Base-by-base conservation (phyloP, 2,329 filamentous ascomycete genomes). In the Epichloe bromicola region DNA sequence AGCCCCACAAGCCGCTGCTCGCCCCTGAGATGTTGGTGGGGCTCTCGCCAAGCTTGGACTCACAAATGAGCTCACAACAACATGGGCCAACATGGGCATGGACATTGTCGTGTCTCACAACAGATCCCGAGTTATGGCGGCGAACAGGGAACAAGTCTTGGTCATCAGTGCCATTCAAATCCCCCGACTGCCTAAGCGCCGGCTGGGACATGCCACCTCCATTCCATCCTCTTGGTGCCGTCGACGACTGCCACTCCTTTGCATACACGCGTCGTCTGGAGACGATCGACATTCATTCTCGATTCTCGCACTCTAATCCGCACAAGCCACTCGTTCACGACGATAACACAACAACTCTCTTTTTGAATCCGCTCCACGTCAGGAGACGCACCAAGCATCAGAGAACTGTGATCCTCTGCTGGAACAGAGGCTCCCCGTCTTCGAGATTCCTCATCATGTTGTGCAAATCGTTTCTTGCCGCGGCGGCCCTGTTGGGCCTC, bases 401-500 rank as follows among this genome's bases (percentile, higher is more conserved):
- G 26, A 49, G 6, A 19, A 41, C n/a, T 43, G 30, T 39, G 33
- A 17, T 20, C 20, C 48, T 49, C 48, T 49, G 40, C 48, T 44
- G 41, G 40, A 36, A 45, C 48, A 15, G 48, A 50, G 15, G 41
- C 26, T 30, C 26, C 26, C 26, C 26, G 39, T 38, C 12, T 17
- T 14, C 8, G 20, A 8, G 15, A 37, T 34, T 30, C 15, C 34
- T n/a, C 44, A 47, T 5, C 4, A 56, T 56, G 56, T 39, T 45
- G 47, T 44, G 17, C 50, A 56, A 59, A 46, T 56, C 52, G 23
- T 53, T 69, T 46, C 51, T 65, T 34, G 57, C 64, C 23, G 61
- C 59, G 6, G 69, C 69, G 49, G 63, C 67, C 51, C 59, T 77
- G 52, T 50, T 72, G 10, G 61, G 76, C 51, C 65, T 76, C 42